Evolutionary conservation across 345 rosid genomes (phyloP), one percentile per base, ranked within the genome.

Genomic region (Physaria fendleri): DNA sequence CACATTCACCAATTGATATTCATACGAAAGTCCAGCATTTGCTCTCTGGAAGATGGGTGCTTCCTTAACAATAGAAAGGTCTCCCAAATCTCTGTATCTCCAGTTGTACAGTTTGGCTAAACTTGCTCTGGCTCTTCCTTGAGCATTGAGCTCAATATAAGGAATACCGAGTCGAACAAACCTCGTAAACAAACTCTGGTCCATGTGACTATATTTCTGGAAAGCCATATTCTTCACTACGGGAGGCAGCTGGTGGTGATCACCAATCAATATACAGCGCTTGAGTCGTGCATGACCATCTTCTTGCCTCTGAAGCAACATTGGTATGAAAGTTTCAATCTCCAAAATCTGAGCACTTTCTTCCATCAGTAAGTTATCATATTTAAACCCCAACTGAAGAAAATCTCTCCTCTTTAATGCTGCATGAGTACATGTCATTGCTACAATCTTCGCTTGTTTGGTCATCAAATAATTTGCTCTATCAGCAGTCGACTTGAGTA

Each of bases 221-320:
- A 93, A 93, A 65, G 99, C 99, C 99, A 93, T 93, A 66, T 93
- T 93, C 76, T 93, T 93, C 61, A 93, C 99, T 65, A 93, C 99
- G 45, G 99, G 99, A 59, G 99, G 99, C 61, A 93, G 75, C 74
- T 93, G 99, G 80, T 93, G 99, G 74, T 93, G 99, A 79, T 93
- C 99, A 52, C 99, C 99, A 61, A 89, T 89, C 64, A 93, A 71
- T 73, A 93, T 86, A 80, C 99, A 93, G 38, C 99, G 97, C 68
- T 93, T 93, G 50, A 93, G 91, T 33, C 99, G 85, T 52, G 97
- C 97, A 68, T 81, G 80, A 27, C 99, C 99, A 79, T 93, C 99
- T 74, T 93, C 99, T 73, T 93, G 99, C 73, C 94, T 79, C 76
- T 93, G 99, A 39, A 93, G 99, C 76, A 93, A 72, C 99, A 93